Percentiles rank a stretch among this genome's conserved stretches.
phyloP scores from a whole-genome alignment of 768 basidiomycete species.

The Xerocomus potaroensis region DNA sequence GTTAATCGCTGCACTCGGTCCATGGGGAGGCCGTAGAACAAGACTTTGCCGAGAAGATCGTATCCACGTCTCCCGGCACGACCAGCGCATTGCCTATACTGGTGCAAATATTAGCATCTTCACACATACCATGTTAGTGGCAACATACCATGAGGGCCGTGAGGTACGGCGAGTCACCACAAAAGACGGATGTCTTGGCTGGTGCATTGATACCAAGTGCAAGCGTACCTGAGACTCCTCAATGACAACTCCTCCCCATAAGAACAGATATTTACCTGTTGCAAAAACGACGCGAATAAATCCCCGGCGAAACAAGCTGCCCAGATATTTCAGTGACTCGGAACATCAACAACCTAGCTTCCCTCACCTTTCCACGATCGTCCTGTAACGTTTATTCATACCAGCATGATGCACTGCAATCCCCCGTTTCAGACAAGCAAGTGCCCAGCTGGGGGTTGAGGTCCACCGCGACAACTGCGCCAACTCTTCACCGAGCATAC shows the following conservation, averaged over 20 bases:
- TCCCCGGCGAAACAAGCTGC: conserved; percentile 51
- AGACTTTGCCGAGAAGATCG: conserved; percentile 64
- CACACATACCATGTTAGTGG: too few relatives aligned
- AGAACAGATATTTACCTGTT: conserved; percentile 45
- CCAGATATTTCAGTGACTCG: neutral
- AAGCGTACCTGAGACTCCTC: conserved; percentile 45
- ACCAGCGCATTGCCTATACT: conserved; percentile 74
- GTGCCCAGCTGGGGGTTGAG: conserved; percentile 39
- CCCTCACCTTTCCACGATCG: conserved; percentile 51
- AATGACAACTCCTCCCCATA: neutral
- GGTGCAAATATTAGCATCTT: neutral
- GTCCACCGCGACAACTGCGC: conserved; percentile 31
- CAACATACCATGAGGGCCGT: conserved; percentile 54
- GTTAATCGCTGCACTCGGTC: conserved; percentile 61
- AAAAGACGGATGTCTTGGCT: conserved; percentile 60
- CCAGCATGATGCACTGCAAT: conserved; percentile 69
- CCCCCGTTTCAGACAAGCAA: conserved; percentile 50
- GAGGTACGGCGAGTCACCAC: conserved; percentile 55
- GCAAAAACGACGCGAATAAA: conserved; percentile 64
- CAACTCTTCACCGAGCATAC: conserved; percentile 49
- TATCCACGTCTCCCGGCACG: conserved; percentile 70
- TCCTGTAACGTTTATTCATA: conserved; percentile 60
- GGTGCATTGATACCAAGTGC: conserved; percentile 77
- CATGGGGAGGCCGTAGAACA: conserved; percentile 66
- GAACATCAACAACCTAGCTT: neutral